These are phyloP conservation scores for Trypanosoma brucei DNA, from an alignment of 208 protist species.

Conservation along the genomic window DNA sequence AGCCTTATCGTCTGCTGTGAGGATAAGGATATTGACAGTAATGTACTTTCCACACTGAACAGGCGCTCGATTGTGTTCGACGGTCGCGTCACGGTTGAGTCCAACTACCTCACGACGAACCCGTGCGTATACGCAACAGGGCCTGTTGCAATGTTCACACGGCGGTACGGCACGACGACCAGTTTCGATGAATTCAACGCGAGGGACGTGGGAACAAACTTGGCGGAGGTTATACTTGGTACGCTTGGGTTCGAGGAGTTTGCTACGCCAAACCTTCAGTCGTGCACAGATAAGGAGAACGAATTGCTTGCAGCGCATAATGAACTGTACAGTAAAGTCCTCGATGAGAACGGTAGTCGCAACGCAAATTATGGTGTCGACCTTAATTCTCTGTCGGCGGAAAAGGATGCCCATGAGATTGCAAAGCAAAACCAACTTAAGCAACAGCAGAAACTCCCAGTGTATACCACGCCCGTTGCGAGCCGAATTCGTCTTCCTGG, in stretches of 20 bases:
- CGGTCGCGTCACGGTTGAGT: constrained; percentile 89
- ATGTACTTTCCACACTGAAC: constrained; percentile 83
- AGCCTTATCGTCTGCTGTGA: constrained; percentile 80
- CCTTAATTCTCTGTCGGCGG: background rate
- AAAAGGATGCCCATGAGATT: background rate
- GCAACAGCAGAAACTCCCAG: constrained; percentile 34
- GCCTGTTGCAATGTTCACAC: constrained; percentile 91
- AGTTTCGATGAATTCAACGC: constrained; percentile 85
- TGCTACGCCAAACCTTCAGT: constrained; percentile 20
- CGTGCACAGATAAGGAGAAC: constrained; percentile 14
- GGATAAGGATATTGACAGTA: constrained; percentile 88
- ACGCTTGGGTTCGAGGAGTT: constrained; percentile 83
- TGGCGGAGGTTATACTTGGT: constrained; percentile 71
- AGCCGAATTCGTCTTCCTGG: constrained; percentile 56
- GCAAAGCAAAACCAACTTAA: constrained; percentile 1
- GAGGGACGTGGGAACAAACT: constrained; percentile 71
- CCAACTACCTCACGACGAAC: constrained; percentile 86
- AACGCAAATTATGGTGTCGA: constrained; percentile 1
- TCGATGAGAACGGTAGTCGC: constrained; percentile 47
- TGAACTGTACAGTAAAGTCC: constrained; percentile 30
- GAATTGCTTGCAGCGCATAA: constrained; percentile 16
- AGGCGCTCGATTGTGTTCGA: constrained; percentile 92
- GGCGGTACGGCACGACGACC: constrained; percentile 80
- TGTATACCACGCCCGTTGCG: constrained; percentile 41
- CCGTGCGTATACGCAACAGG: constrained; percentile 77